Base-by-base conservation (phyloP, 2,329 filamentous ascomycete species). In the Delphinella strobiligena region DNA sequence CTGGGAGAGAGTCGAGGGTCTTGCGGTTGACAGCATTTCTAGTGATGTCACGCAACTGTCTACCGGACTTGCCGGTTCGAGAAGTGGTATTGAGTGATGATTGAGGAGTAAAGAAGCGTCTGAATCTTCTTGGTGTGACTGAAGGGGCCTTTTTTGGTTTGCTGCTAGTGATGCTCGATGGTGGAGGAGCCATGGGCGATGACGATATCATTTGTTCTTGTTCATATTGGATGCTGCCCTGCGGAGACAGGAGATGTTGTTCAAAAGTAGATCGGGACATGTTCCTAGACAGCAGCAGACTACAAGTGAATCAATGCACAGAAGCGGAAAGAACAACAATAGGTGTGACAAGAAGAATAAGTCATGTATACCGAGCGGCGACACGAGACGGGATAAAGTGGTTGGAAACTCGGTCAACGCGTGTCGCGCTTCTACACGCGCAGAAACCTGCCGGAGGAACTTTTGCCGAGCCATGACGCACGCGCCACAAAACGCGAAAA, bases 121-220 rank as follows among this genome's bases (percentile, higher is more conserved):
- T 67, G 54, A 71, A 69, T 42, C 67, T 61, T 49, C 67, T 67
- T 5, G 67, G 67, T 1, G 67, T 71, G 46, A 71, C 66, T 19
- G 66, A 67, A 4, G 67, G 67, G 22, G 64, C 62, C 43, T 61
- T 64, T 46, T 57, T 66, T 29, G 56, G 59, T 48, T 68, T 69
- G 36, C 53, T 51, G 49, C 46, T 54, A 9, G 29, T 35, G 17
- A 27, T 39, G 11, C 14, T 24, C 8, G 55, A 46, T 27, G 53
- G 31, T 22, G 54, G 32, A 19, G 61, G 45, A 32, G 49, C 45
- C 45, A 54, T 54, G 33, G 60, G 58, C 39, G 61, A 59, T 35
- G 60, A 62, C 34, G 55, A 51, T 11, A 49, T 31, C 29, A 51
- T 52, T 16, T 47, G 39, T 39, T 54, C 45, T 30, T 46, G 38